Evolutionary conservation across 495 filamentous ascomycete genomes (phyloP), one percentile per base, ranked within the genome.

Genomic region (Pseudoneurospora amorphoporcata): DNA sequence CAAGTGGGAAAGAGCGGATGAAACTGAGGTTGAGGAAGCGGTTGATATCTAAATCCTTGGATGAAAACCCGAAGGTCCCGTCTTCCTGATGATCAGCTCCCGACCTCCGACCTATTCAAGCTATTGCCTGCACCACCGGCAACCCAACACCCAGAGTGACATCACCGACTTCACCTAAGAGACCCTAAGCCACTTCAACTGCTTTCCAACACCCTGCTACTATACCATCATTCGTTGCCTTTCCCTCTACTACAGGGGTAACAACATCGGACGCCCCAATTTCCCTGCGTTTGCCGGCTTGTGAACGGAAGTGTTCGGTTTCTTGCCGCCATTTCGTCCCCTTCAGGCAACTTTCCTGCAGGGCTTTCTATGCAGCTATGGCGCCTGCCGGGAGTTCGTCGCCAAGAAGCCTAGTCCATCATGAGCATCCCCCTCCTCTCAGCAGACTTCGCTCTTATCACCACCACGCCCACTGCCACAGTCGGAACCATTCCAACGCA

Each of bases 351-450:
- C 29, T 32, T 61, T 32, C 7, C 47, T 58, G 47, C 35, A n/a
- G n/a, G 53, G 53, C 53, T 65, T 61, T 4, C 14, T 6, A 65
- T 65, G 53, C 53, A 65, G 53, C 53, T 65, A 65, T 65, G 53
- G 53, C 53, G 53, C 53, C 53, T 65, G 53, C 29, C 53, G 53
- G 53, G 14, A 65, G 5, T 12, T 65, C 53, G 10, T 65, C 53
- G 68, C 71, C 74, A 61, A 76, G 76, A 40, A 70, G 68, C 41
- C 32, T 75, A 17, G 61, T 74, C 47, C 70, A 73, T 45, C 69
- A 72, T 45, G 19, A 73, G 38, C 73, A 43, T 38, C 43, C 40
- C 39, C 73, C n/a, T 32, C 70, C 77, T 53, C 74, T 74, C 40
- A 68, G 71, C 43, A 69, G 72, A 53, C 61, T 12, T 17, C 71